phyloP scores from a whole-genome alignment of 192 early-diverging fungal species.

The Podila horticola region DNA sequence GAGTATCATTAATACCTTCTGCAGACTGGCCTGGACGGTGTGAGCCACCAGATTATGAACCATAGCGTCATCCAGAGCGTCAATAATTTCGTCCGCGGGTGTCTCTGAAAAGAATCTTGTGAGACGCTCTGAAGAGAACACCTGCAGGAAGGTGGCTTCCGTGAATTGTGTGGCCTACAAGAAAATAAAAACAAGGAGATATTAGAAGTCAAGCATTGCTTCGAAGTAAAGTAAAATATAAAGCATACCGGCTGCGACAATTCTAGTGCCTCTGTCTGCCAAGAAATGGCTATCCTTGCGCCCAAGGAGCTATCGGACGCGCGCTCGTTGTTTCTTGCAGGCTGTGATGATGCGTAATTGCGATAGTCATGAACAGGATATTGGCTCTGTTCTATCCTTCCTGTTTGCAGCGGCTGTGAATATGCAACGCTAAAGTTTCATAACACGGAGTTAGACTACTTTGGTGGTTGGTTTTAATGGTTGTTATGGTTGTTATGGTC shows the following conservation, averaged over 20 bases:
- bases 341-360: slow-evolving; percentile 44
- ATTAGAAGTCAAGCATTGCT: background rate
- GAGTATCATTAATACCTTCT: slow-evolving; percentile 22
- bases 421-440: slow-evolving; percentile 30
- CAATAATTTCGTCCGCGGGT: slow-evolving; percentile 40
- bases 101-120: slow-evolving; percentile 56
- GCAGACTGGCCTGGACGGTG: slow-evolving; percentile 38
- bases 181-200: background rate
- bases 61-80: slow-evolving; percentile 37
- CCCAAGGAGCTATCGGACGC: slow-evolving; percentile 47
- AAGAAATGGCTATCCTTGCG: slow-evolving; percentile 42
- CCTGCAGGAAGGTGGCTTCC: slow-evolving; percentile 49
- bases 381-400: slow-evolving; percentile 36
- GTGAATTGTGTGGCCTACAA: slow-evolving; percentile 40
- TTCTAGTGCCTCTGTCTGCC: slow-evolving; percentile 42
- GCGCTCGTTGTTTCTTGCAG: slow-evolving; percentile 39
- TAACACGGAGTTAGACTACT: background rate
- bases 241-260: slow-evolving; percentile 36
- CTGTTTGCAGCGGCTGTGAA: slow-evolving; percentile 41
- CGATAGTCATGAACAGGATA: slow-evolving; percentile 21
- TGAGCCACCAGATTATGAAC: slow-evolving; percentile 49
- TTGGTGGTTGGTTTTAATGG: no score
- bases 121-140: slow-evolving; percentile 49
- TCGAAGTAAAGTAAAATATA: background rate
- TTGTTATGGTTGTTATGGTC: background rate